Percentiles rank a stretch among this genome's conserved stretches.
Conservation (phyloP, 2,329 filamentous ascomycete genomes). For the Colletotrichum sp. region DNA sequence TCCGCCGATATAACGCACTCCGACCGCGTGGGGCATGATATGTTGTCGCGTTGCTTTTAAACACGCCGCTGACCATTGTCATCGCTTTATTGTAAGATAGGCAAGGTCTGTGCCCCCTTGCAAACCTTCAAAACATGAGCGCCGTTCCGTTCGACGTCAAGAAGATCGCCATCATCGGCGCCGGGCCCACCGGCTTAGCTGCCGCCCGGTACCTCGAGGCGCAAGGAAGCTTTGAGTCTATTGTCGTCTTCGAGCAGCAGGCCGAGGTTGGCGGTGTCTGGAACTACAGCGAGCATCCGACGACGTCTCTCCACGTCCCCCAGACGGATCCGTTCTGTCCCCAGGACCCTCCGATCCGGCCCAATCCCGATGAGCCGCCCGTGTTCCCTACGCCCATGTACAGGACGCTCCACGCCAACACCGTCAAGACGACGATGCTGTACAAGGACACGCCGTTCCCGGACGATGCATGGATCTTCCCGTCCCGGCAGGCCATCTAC, state of each 20-base stretch:
- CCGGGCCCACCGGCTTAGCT: slow-evolving; percentile 79
- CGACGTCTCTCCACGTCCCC: slow-evolving; percentile 61
- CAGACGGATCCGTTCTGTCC: slow-evolving; percentile 70
- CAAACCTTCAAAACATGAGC: background rate
- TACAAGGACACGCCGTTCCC: slow-evolving; percentile 76
- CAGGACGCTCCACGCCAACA: slow-evolving; percentile 83
- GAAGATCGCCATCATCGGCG: slow-evolving; percentile 80
- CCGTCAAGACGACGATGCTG: slow-evolving; percentile 80
- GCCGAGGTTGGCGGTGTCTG: slow-evolving; percentile 80
- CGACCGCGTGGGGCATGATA: background rate
- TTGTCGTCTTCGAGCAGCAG: slow-evolving; percentile 86
- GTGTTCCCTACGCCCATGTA: slow-evolving; percentile 87
- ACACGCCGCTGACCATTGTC: background rate
- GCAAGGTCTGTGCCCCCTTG: background rate
- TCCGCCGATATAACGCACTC: slow-evolving; percentile 16
- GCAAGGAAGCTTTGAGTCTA: slow-evolving; percentile 68
- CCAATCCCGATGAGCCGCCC: slow-evolving; percentile 44
- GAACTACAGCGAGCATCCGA: slow-evolving; percentile 71
- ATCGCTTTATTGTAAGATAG: background rate
- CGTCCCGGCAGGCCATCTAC: slow-evolving; percentile 72
- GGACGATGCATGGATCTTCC: slow-evolving; percentile 72
- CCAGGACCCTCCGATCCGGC: slow-evolving; percentile 67
- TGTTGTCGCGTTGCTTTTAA: background rate
- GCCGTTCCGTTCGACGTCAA: slow-evolving; percentile 51
- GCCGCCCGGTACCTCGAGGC: slow-evolving; percentile 82